Evolutionary conservation across 2,329 filamentous ascomycete species (phyloP).

Genomic region (Cercospora zeae-maydis): DNA sequence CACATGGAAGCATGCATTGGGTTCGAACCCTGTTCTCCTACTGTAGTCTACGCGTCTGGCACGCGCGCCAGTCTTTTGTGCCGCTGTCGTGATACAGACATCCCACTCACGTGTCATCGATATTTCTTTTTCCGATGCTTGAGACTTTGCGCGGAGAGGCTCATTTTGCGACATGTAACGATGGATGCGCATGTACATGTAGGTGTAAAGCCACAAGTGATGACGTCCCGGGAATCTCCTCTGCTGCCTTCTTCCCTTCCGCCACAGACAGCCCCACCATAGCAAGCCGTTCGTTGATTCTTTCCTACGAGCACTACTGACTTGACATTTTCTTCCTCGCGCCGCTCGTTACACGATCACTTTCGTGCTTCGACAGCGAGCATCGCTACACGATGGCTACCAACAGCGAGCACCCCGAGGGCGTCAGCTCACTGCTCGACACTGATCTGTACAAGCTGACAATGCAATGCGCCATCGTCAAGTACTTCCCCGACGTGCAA

Average conservation of each 20-base stretch:
- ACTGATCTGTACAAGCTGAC: constrained; percentile 89
- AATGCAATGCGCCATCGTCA: constrained; percentile 95
- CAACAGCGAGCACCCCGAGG: constrained; percentile 31
- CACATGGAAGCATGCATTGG: too few species aligned
- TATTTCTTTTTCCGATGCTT: not conserved
- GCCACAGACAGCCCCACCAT: not conserved
- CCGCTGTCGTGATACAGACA: not conserved
- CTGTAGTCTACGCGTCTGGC: not conserved
- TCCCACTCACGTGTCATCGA: not conserved
- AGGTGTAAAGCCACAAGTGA: not conserved
- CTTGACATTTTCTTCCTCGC: not conserved
- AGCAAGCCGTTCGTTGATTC: constrained; percentile 1
- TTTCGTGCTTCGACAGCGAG: too few species aligned
- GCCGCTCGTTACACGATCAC: not conserved
- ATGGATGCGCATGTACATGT: not conserved
- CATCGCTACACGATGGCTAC: not conserved
- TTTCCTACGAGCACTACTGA: not conserved
- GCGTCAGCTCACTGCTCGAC: constrained; percentile 47
- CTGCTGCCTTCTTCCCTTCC: not conserved
- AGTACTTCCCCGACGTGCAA: constrained; percentile 76
- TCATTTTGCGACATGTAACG: not conserved
- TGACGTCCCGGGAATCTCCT: not conserved
- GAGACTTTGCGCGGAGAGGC: not conserved
- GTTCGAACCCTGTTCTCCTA: too few species aligned
- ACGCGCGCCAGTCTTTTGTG: not conserved